phyloP scores from a whole-genome alignment of 2,329 filamentous ascomycete species.

The Leptographium procerum region DNA sequence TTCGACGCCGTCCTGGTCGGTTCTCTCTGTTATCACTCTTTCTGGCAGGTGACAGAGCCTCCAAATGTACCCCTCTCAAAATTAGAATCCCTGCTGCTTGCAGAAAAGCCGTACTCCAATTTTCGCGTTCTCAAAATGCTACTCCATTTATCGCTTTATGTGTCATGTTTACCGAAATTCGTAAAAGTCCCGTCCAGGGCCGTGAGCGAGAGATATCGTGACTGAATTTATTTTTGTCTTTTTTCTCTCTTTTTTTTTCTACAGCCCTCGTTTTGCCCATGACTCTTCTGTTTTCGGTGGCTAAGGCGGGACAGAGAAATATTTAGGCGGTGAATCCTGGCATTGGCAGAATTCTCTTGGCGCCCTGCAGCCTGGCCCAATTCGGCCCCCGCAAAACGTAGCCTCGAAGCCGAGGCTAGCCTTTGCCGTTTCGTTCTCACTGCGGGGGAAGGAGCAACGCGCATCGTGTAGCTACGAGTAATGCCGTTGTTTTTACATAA shows the following conservation, averaged over 20 bases:
- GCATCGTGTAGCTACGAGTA: no score
- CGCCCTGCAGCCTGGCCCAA: background rate
- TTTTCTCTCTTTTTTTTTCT: background rate
- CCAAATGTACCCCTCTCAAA: no score
- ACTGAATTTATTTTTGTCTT: background rate
- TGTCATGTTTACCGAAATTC: background rate
- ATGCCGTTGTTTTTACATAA: no score
- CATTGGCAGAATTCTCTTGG: background rate
- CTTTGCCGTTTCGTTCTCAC: background rate
- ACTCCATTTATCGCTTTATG: background rate
- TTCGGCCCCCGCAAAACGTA: background rate
- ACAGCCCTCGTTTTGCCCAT: background rate
- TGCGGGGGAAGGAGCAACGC: background rate
- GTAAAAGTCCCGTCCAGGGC: background rate
- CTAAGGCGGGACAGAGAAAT: background rate
- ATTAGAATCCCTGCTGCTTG: no score
- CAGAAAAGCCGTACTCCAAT: background rate
- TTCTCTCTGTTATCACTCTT: background rate
- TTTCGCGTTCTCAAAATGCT: background rate
- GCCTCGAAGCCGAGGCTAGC: conserved; percentile 5
- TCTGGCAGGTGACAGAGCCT: no score
- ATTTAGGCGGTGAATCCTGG: background rate
- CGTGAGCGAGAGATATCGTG: background rate
- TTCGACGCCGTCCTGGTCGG: background rate
- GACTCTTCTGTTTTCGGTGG: background rate